Conservation (phyloP, 805 yeast species). For the Zygotorulaspora florentina region DNA sequence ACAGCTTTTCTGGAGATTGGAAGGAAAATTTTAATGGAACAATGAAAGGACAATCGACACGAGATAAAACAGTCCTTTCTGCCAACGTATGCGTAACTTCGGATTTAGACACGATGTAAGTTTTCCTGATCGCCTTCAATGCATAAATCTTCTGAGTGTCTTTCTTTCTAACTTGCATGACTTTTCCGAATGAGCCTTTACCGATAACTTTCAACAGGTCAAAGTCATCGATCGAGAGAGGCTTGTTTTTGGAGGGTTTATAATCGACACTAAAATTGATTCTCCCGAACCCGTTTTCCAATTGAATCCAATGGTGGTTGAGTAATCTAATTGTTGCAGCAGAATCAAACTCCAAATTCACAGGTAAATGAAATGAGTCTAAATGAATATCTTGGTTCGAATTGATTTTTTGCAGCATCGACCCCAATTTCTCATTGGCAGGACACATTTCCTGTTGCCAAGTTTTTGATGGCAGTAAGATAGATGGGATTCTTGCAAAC, state of each 20-base stretch:
- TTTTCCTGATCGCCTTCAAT: conserved; percentile 85
- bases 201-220: conserved; percentile 93
- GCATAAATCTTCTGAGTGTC: conserved; percentile 96
- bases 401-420: conserved; percentile 36
- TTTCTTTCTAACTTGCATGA: conserved; percentile 95
- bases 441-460: conserved; percentile 31
- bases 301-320: conserved; percentile 57
- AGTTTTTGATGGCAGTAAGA: conserved; percentile 45
- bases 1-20: conserved; percentile 94
- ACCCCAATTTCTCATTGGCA: conserved; percentile 27
- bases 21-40: conserved; percentile 95
- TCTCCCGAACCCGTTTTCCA: conserved; percentile 44
- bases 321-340: conserved; percentile 54
- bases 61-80: conserved; percentile 90
- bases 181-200: conserved; percentile 97
- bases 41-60: conserved; percentile 90
- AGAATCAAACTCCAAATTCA: conserved; percentile 48
- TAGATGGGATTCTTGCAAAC: conserved; percentile 71
- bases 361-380: conserved; percentile 63
- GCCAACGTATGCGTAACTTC: conserved; percentile 97
- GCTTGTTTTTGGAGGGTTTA: conserved; percentile 61
- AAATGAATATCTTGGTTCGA: conserved; percentile 64
- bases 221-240: conserved; percentile 83
- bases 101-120: conserved; percentile 87
- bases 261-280: conserved; percentile 64